Base-by-base conservation (phyloP, 805 yeast species). In the Hanseniaspora guilliermondii region DNA sequence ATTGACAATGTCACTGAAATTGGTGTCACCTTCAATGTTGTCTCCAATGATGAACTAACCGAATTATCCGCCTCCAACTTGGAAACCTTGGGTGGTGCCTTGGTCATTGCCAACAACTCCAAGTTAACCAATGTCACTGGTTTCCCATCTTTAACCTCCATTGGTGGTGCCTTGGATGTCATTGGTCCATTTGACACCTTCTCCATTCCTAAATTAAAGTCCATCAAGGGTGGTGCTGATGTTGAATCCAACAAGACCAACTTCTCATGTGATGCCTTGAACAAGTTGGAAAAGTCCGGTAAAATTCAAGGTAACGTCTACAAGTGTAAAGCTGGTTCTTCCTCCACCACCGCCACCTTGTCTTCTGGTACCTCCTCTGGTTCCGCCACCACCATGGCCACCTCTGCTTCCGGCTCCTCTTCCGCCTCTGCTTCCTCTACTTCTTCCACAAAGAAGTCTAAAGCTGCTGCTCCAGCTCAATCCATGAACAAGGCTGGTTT, bases 221-320 rank as follows among this genome's bases (percentile, higher is more conserved):
- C 83, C 65, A 95, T 93, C 64, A 79, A 80, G 68, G 98, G 98
- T 79, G 96, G 95, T 71, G 94, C 89, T 73, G 73, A 74, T 66
- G 76, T 93, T 66, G 83, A 83, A 68, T 77, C 96, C 58, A 68
- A 73, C 56, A 84, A 86, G 68, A 57, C 64, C 56, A 83, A 84
- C 65, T 81, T 87, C 72, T 80, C 87, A 73, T 93, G 98, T 80
- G 69, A 76, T 58, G 74, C 76, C 54, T 87, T 89, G 75, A 78
- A 84, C 70, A 64, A 70, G 54, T 78, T 87, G 68, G 82, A 86
- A 77, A 70, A 73, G 65, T 76, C 77, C 64, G 94, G 95, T 72
- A 85, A 77, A 68, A 82, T 93, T 71, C 87, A 82, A 74, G 98
- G 98, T 79, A 87, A 87, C 76, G 75, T 80, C 64, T 89, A 80